A percentile compares a stretch with the other conserved stretches of the same genome.
Conservation (phyloP, 129 eudicot species). For the Heracleum sosnowskyi region DNA sequence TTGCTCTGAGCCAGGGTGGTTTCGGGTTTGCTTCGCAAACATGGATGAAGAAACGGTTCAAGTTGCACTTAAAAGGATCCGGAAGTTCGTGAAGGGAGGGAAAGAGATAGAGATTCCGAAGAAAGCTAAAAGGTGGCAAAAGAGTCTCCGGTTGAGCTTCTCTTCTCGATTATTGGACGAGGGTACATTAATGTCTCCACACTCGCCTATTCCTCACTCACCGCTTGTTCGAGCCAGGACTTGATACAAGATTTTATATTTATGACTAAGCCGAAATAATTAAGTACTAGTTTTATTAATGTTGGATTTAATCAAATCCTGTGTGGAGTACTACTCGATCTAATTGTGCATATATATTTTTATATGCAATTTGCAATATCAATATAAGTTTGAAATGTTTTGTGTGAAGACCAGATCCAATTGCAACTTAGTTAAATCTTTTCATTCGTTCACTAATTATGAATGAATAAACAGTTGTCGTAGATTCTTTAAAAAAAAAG, state of each 20-base stretch:
- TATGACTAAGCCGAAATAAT: neutral
- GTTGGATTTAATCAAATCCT: neutral
- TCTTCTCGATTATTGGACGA: constrained; percentile 35
- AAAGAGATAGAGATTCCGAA: neutral
- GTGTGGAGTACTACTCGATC: too few relatives aligned
- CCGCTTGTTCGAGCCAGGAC: constrained; percentile 58
- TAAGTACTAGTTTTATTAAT: neutral
- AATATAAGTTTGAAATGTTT: neutral
- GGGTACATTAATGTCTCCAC: constrained; percentile 45
- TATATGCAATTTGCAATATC: neutral
- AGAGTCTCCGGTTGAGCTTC: constrained; percentile 44
- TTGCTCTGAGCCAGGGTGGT: constrained; percentile 88
- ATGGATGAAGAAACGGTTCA: constrained; percentile 63
- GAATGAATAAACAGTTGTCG: neutral
- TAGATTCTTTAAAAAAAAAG: too few relatives aligned
- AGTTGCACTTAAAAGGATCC: constrained; percentile 49
- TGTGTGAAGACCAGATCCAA: neutral
- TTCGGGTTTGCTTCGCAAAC: constrained; percentile 85
- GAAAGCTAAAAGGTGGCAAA: constrained; percentile 28
- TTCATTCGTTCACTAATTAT: neutral
- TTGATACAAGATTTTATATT: neutral
- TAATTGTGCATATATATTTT: neutral
- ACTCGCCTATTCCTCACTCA: constrained; percentile 56
- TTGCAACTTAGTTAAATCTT: neutral
- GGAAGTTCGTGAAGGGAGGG: constrained; percentile 29